Evolutionary conservation across 2,329 filamentous ascomycete genomes (phyloP), one percentile per base, ranked within the genome.

Genomic region (Talaromyces sp.): DNA sequence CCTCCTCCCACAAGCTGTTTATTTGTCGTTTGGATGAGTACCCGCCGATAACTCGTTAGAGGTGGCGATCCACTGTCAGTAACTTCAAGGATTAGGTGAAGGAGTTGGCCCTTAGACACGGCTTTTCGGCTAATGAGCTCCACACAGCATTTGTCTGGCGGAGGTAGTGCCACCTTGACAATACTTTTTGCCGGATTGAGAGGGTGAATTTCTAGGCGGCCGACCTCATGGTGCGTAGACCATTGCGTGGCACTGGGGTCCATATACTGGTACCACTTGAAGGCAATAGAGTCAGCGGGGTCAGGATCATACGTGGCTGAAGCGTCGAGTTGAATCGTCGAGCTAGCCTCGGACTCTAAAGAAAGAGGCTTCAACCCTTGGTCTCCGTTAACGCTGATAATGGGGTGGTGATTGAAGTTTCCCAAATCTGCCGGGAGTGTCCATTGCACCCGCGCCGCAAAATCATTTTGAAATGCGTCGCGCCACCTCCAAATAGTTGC

Each of bases 401-500:
- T 18, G n/a, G 67, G 67, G 27, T 68, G 64, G 34, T 70, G 67
- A 33, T 70, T 70, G 34, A 61, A 62, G 64, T 56, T 69, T 64
- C 64, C 16, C 42, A 36, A n/a, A 12, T 58, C 44, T 30, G 10
- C n/a, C 30, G 40, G 30, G 27, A 78, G 69, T 14, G 73, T 81
- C 83, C 74, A 84, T 66, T 76, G 78, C 66, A 81, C 82, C 30
- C 74, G 72, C 28, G 75, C 82, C 9, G 74, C 81, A 67, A 80
- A 84, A 60, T 83, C 81, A 55, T 79, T 78, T 68, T 83, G 81
- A 61, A 79, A 84, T 0, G 81, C 80, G 58, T 79, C 72, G 14
- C 81, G 69, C 82, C 81, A 84, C n/a, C 82, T 72, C 81, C 82
- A 84, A 34, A 84, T 79, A 0, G 79, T 81, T 2, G 81, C 80